Evolutionary conservation across 2,329 filamentous ascomycete species (phyloP).

Genomic region (Fusarium aywerte): DNA sequence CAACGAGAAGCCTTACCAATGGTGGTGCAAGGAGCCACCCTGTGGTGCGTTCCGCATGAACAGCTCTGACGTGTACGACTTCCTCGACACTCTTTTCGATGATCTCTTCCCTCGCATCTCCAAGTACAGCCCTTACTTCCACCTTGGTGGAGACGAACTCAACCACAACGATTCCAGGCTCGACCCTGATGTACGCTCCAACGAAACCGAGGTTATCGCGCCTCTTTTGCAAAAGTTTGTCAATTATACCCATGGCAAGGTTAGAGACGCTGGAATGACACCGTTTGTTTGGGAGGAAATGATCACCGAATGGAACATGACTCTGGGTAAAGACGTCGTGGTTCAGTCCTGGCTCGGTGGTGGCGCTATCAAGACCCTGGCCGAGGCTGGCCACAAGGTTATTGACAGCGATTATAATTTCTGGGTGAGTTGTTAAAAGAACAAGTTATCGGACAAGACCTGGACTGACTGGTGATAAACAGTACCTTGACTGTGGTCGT

Average conservation of each 20-base stretch:
- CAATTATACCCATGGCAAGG: conserved; percentile 72
- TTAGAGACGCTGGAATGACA: conserved; percentile 71
- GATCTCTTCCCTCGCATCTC: conserved; percentile 79
- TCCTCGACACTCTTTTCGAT: conserved; percentile 77
- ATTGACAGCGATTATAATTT: conserved; percentile 81
- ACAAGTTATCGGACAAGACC: no score
- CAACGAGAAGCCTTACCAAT: conserved; percentile 65
- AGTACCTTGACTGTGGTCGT: conserved; percentile 86
- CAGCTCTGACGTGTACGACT: conserved; percentile 73
- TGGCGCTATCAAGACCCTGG: conserved; percentile 68
- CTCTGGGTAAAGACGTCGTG: conserved; percentile 74
- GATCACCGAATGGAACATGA: conserved; percentile 80
- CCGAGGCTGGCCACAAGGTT: conserved; percentile 73
- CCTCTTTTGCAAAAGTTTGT: conserved; percentile 84
- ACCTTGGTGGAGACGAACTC: conserved; percentile 89
- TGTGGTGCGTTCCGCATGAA: conserved; percentile 82
- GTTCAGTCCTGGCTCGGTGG: conserved; percentile 82
- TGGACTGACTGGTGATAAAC: conserved; percentile 35
- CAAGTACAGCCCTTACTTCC: conserved; percentile 79
- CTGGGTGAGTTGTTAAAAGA: conserved; percentile 66
- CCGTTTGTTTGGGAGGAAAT: conserved; percentile 93
- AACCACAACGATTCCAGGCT: conserved; percentile 74
- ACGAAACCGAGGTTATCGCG: conserved; percentile 70
- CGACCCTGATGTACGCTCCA: conserved; percentile 77
- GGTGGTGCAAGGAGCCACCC: conserved; percentile 71